phyloP scores from a whole-genome alignment of 2,329 filamentous ascomycete genomes.

The Talaromyces sp. region DNA sequence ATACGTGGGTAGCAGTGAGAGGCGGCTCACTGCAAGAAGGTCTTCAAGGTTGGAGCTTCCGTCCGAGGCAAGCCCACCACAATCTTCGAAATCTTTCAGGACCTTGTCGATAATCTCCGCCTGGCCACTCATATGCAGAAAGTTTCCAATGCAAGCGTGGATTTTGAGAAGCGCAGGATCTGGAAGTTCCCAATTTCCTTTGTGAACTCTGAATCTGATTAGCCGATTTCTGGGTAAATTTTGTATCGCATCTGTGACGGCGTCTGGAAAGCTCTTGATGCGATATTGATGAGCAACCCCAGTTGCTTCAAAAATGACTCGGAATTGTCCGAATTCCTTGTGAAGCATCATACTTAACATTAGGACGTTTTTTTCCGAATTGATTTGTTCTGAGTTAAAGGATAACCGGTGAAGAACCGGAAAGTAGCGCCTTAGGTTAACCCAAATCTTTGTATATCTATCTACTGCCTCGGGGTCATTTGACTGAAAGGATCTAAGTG shows the following conservation, averaged over 20 bases:
- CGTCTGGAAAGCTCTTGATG: background rate
- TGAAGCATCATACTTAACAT: slow-evolving; percentile 17
- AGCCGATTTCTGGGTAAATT: background rate
- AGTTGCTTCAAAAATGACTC: slow-evolving; percentile 18
- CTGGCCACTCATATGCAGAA: slow-evolving; percentile 20
- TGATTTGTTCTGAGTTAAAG: slow-evolving; percentile 20
- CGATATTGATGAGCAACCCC: slow-evolving; percentile 15
- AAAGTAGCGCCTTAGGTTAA: slow-evolving; percentile 24
- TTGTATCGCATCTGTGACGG: background rate
- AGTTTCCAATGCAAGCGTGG: slow-evolving; percentile 25
- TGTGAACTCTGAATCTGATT: background rate
- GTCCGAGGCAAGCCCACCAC: too few species aligned
- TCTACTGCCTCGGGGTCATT: slow-evolving; percentile 10
- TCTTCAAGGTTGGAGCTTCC: too few species aligned
- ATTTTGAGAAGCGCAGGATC: slow-evolving; percentile 18
- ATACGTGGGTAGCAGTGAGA: too few species aligned
- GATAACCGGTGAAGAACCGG: slow-evolving; percentile 10
- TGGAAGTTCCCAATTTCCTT: slow-evolving; percentile 15
- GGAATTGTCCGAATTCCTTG: slow-evolving; percentile 19
- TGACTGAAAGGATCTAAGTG: slow-evolving; percentile 13
- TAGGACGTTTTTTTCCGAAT: slow-evolving; percentile 20
- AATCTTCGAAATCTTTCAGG: slow-evolving; percentile 2
- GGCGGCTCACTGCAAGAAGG: too few species aligned
- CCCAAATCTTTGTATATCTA: slow-evolving; percentile 18
- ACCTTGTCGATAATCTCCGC: slow-evolving; percentile 22